A percentile compares a stretch with the other conserved stretches of the same genome.
Conservation (phyloP, 495 filamentous ascomycete species). For the Astrothelium subdiscretum region DNA sequence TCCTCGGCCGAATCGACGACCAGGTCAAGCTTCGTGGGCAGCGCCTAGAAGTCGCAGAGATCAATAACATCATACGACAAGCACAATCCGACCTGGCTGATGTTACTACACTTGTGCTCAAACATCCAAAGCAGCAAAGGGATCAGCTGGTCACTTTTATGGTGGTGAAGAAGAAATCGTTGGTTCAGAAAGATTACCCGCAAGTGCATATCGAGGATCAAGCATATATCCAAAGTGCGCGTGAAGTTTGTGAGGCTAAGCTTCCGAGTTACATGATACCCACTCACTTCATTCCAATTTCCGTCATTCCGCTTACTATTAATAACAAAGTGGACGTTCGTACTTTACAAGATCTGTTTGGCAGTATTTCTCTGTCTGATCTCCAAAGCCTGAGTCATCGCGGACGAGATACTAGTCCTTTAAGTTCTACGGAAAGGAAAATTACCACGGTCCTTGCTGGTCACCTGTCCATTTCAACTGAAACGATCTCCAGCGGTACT, state of each 20-base stretch:
- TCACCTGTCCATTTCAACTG: constrained; percentile 32
- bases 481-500: constrained; percentile 39
- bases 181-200: constrained; percentile 7
- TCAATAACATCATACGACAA: constrained; percentile 52
- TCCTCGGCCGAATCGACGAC: constrained; percentile 64
- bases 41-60: constrained; percentile 65
- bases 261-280: constrained; percentile 71
- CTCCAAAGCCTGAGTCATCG: constrained; percentile 39
- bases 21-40: constrained; percentile 74
- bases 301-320: constrained; percentile 51
- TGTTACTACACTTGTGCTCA: constrained; percentile 54
- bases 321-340: constrained; percentile 71
- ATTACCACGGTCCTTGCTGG: constrained; percentile 42
- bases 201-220: constrained; percentile 15
- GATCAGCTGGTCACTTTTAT: constrained; percentile 63
- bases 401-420: constrained; percentile 8
- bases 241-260: constrained; percentile 42
- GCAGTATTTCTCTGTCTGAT: constrained; percentile 38
- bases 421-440: constrained; percentile 31
- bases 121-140: constrained; percentile 48
- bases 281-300: constrained; percentile 55
- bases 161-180: constrained; percentile 19
- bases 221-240: constrained; percentile 22
- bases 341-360: constrained; percentile 45
- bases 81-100: constrained; percentile 37